phyloP scores from a whole-genome alignment of 2,329 filamentous ascomycete genomes.

The Aspergillus floridensis region DNA sequence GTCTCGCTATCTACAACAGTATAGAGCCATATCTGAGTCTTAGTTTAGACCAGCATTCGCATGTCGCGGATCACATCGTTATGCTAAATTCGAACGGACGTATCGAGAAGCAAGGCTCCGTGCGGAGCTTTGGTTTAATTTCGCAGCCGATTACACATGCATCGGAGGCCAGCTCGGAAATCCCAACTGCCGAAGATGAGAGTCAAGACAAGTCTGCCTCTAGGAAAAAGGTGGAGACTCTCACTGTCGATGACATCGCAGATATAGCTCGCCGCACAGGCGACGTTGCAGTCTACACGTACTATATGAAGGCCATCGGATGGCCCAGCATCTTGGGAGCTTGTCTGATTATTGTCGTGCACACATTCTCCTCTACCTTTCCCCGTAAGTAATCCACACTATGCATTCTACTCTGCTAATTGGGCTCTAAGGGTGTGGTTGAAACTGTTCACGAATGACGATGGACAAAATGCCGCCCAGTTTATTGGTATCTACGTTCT shows the following conservation, averaged over 20 bases:
- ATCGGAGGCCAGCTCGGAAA: background rate
- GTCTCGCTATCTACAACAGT: too few relatives aligned
- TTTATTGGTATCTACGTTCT: background rate
- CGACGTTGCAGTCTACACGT: conserved; percentile 1
- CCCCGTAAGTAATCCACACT: background rate
- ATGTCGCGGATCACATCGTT: background rate
- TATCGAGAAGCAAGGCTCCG: background rate
- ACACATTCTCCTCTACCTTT: conserved; percentile 1
- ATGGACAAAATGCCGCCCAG: background rate
- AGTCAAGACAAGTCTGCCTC: background rate
- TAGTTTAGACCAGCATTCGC: background rate
- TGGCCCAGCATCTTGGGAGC: background rate
- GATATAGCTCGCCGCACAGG: conserved; percentile 1
- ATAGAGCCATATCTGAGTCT: background rate
- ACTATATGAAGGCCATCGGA: conserved; percentile 2
- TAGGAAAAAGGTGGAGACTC: background rate
- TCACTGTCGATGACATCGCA: background rate
- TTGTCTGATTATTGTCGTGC: background rate
- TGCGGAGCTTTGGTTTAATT: background rate
- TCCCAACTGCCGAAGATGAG: background rate
- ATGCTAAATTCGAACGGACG: background rate
- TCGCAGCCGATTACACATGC: background rate
- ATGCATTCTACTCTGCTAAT: background rate
- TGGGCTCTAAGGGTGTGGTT: background rate
- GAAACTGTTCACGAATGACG: background rate